Conservation (phyloP, 2,329 filamentous ascomycete genomes). For the Trematosphaeria pertusa region DNA sequence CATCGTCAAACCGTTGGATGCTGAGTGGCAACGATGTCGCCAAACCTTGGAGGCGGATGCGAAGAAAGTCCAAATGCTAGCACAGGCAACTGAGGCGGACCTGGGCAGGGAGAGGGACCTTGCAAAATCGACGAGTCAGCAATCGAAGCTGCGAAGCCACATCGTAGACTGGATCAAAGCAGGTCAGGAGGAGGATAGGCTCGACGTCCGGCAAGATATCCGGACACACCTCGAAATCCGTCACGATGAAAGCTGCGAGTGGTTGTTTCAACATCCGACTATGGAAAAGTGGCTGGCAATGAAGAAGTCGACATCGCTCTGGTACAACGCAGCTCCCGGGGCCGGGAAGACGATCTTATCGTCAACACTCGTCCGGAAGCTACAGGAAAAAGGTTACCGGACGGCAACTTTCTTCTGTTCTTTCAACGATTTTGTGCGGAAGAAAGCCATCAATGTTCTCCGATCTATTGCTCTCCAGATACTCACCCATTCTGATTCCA, state of each 20-base stretch:
- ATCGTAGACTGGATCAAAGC: conserved; percentile 12
- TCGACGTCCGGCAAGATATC: conserved; percentile 9
- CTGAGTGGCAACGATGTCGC: conserved; percentile 8
- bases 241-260: conserved; percentile 9
- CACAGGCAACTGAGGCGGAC: conserved; percentile 9
- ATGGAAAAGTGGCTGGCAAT: conserved; percentile 2
- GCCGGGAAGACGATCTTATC: conserved; percentile 8
- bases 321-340: conserved; percentile 9
- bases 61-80: conserved; percentile 4
- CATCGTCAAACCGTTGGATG: conserved; percentile 9
- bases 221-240: neutral
- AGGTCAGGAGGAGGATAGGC: conserved; percentile 5
- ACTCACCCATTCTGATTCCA: conserved; percentile 4
- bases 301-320: conserved; percentile 4
- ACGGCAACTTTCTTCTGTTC: conserved; percentile 15
- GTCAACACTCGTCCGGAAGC: neutral
- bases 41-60: conserved; percentile 6
- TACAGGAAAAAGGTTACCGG: conserved; percentile 4
- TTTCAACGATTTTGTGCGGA: conserved; percentile 14
- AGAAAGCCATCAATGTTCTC: conserved; percentile 12
- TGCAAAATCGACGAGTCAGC: neutral
- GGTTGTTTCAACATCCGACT: conserved; percentile 8
- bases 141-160: conserved; percentile 2
- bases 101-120: conserved; percentile 5
- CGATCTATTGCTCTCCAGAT: conserved; percentile 15